Conservation (phyloP, 2,329 filamentous ascomycete genomes). For the Emmonsia crescens region DNA sequence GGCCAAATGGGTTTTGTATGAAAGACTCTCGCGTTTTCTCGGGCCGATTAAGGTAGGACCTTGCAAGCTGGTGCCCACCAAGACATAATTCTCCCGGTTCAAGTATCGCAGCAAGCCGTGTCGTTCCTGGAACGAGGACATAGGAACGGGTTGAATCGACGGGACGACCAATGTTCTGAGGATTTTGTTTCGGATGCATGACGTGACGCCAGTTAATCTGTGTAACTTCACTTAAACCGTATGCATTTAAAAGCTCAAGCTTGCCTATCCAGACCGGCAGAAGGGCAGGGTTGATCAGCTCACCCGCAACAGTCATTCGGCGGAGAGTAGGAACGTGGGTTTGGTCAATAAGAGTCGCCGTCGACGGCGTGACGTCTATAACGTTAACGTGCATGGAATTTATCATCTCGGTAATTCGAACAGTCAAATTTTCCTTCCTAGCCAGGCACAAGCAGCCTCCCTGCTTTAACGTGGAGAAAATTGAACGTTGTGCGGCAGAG, state of each 20-base stretch:
- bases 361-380: not conserved
- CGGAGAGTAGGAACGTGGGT: not conserved
- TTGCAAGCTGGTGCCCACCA: constrained; percentile 26
- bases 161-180: constrained; percentile 9
- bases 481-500: constrained; percentile 14
- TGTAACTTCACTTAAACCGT: constrained; percentile 8
- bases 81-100: constrained; percentile 20
- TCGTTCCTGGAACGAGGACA: constrained; percentile 22
- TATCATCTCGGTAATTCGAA: not conserved
- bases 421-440: constrained; percentile 19
- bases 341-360: not conserved
- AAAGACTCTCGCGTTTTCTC: constrained; percentile 11
- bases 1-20: constrained; percentile 12
- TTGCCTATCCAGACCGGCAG: not conserved
- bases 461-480: constrained; percentile 1
- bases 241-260: constrained; percentile 4
- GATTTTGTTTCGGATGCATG: not conserved
- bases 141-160: constrained; percentile 10
- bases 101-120: constrained; percentile 20
- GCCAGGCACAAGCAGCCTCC: constrained; percentile 26
- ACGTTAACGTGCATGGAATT: not conserved
- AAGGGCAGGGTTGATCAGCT: not conserved
- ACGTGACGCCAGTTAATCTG: not conserved
- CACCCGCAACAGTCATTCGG: not conserved
- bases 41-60: constrained; percentile 24